Conservation (phyloP, 2,329 filamentous ascomycete species). For the Orbilia oligospora region DNA sequence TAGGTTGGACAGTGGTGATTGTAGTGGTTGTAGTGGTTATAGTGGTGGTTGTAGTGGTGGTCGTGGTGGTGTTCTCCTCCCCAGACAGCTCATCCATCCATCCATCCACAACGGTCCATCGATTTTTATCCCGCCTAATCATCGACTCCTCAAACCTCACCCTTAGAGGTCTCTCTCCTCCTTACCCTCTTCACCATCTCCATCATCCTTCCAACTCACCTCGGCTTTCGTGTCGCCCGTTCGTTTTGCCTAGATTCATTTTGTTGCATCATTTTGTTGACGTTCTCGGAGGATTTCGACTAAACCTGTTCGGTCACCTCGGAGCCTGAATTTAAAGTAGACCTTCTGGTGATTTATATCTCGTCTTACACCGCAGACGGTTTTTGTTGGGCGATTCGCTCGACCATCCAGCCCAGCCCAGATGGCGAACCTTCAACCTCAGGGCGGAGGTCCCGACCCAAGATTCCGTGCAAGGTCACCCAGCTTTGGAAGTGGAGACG, state of each 20-base stretch:
- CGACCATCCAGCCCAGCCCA: slow-evolving; percentile 31
- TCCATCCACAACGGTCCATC: slow-evolving; percentile 38
- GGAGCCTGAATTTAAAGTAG: slow-evolving; percentile 13
- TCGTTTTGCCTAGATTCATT: slow-evolving; percentile 29
- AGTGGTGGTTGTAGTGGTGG: background rate
- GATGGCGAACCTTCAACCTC: slow-evolving; percentile 60
- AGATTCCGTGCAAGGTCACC: slow-evolving; percentile 71
- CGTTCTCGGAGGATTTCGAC: slow-evolving; percentile 47
- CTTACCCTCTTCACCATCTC: slow-evolving; percentile 29
- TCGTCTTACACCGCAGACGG: slow-evolving; percentile 29
- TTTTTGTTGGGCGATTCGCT: slow-evolving; percentile 47
- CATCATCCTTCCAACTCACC: slow-evolving; percentile 45
- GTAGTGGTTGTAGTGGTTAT: too few species aligned
- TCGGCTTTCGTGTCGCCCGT: slow-evolving; percentile 39
- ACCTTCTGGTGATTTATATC: background rate
- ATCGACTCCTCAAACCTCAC: slow-evolving; percentile 50
- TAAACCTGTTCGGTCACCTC: slow-evolving; percentile 20
- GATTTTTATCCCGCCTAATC: slow-evolving; percentile 52
- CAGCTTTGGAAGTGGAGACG: slow-evolving; percentile 84
- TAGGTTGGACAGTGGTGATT: too few species aligned
- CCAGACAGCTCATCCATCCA: slow-evolving; percentile 56
- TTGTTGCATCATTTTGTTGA: slow-evolving; percentile 8
- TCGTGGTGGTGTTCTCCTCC: slow-evolving; percentile 24
- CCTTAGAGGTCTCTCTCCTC: slow-evolving; percentile 44
- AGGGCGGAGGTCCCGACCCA: slow-evolving; percentile 54